Conservation (phyloP, 305 asterid genomes). For the Fraxinus baroniana region DNA sequence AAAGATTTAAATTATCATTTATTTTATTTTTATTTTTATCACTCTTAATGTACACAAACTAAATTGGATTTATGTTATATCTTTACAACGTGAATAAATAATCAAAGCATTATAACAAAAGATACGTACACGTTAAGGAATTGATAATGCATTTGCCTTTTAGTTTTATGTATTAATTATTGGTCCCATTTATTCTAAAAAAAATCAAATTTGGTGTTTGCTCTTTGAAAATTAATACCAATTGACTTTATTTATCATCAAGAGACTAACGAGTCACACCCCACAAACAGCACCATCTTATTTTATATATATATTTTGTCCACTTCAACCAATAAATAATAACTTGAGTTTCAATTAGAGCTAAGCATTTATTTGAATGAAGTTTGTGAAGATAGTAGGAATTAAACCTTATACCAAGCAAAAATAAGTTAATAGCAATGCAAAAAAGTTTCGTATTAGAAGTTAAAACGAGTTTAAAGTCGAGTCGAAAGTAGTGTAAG, state of each 20-base stretch:
- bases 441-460: background rate
- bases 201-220: background rate
- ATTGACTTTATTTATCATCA: background rate
- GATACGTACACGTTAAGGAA: background rate
- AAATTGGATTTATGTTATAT: background rate
- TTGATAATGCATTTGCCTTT: background rate
- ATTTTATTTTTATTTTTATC: too few species aligned
- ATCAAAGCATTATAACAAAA: background rate
- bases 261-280: background rate
- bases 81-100: background rate
- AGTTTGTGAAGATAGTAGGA: background rate
- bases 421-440: background rate
- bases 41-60: background rate
- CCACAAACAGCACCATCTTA: background rate
- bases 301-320: background rate
- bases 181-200: background rate
- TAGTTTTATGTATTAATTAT: background rate
- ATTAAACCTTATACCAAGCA: background rate
- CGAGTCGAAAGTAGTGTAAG: background rate
- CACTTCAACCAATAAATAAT: background rate
- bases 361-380: too few species aligned
- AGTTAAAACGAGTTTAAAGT: background rate
- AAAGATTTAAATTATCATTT: too few species aligned
- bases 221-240: background rate
- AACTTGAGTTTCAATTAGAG: background rate